Base-by-base conservation (phyloP, 495 filamentous ascomycete species). In the Elasticomyces elasticus region DNA sequence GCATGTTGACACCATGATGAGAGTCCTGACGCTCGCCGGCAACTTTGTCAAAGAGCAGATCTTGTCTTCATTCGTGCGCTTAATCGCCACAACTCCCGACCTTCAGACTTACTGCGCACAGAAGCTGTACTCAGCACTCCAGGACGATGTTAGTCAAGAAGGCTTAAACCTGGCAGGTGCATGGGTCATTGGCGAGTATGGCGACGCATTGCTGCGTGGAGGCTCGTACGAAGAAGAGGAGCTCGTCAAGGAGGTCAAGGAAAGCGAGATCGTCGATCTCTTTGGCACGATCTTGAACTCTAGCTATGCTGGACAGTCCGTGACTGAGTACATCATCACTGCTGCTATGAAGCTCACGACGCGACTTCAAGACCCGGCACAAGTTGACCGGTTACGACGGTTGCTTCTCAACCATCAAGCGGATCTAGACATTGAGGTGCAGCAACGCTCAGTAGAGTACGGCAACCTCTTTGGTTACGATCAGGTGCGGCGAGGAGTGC, bases 101-200 rank as follows among this genome's bases (percentile, higher is more conserved):
- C 70, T 97, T 49, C 92, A 98, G 66, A 95, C 88, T 1, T 98
- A 98, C 67, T 91, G 88, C 12, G 91, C 86, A 3, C 92, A 95
- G 66, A 97, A 97, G 69, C 74, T 98, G 11, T 98, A 95, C 69
- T 71, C 84, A 5, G 81, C 83, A 35, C 69, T 98, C 52, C 95
- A 91, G 72, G 89, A 91, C 33, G 92, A 97, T 59, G 95, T 97
- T 60, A 94, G 90, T 11, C 94, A 97, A 64, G 94, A 98, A 67
- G 91, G 88, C 59, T 74, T 98, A 51, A 95, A 86, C 11, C 77
- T 96, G 26, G 89, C 92, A 22, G 94, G 86, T 27, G 83, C 92
- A n/a, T 98, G 92, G 92, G 89, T 89, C 12, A 96, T 98, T 69
- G 92, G 92, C 60, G 92, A 98, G 74, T 98, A 89, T 67, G 89